A percentile compares a stretch with the other conserved stretches of the same genome.
Conservation (phyloP, 345 rosid species). For the Populus simonii region DNA sequence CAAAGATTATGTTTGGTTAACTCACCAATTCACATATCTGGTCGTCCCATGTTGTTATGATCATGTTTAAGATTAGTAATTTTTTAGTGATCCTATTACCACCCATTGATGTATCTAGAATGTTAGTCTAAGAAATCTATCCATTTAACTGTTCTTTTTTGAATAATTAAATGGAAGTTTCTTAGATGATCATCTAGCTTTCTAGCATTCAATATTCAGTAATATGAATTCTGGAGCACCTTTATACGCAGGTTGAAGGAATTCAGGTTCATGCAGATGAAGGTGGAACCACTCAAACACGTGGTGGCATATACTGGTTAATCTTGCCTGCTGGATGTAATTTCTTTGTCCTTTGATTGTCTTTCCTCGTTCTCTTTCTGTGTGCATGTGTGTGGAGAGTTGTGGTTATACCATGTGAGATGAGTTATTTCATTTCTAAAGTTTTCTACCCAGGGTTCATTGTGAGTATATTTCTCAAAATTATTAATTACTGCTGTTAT, state of each 20-base stretch:
- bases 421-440: neutral
- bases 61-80: neutral
- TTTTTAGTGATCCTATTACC: neutral
- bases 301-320: constrained; percentile 89
- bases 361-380: neutral
- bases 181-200: neutral
- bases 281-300: constrained; percentile 82
- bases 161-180: neutral
- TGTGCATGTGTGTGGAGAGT: neutral
- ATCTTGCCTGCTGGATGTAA: constrained; percentile 99
- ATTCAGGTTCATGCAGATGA: constrained; percentile 88
- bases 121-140: constrained; percentile 2
- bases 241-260: constrained; percentile 69
- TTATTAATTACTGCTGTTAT: neutral
- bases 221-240: neutral
- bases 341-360: constrained; percentile 2
- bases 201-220: neutral
- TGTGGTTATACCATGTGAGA: neutral
- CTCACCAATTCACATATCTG: neutral
- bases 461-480: neutral
- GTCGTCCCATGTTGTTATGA: neutral
- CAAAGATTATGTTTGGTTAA: neutral
- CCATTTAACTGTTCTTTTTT: neutral
- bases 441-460: neutral
- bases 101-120: neutral